phyloP scores from a whole-genome alignment of 75 land plant species.

The Cupressus sempervirens region DNA sequence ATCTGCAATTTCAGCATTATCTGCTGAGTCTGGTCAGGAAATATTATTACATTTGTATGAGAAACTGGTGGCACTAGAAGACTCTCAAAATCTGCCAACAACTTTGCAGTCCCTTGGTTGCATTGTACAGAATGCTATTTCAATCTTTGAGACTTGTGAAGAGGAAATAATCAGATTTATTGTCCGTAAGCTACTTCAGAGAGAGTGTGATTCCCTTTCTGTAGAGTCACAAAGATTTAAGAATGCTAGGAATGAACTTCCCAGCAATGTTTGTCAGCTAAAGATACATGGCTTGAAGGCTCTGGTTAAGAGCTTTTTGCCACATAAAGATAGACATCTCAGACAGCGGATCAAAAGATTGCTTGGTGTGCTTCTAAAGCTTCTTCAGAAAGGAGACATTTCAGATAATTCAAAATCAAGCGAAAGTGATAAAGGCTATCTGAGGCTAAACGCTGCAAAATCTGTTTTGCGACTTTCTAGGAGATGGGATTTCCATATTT shows the following conservation, averaged over 20 bases:
- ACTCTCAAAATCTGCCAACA: conserved; percentile 44
- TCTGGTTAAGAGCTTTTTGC: conserved; percentile 62
- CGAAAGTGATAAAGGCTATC: no score
- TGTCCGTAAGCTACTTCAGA: conserved; percentile 29
- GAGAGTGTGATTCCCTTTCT: no score
- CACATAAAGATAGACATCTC: conserved; percentile 27
- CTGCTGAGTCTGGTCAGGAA: conserved; percentile 19
- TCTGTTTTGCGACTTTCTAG: no score
- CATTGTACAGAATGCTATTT: conserved; percentile 39
- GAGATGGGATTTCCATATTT: no score
- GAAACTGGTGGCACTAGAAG: conserved; percentile 42
- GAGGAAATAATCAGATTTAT: conserved; percentile 41
- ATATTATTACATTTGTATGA: conserved; percentile 34
- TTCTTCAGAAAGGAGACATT: conserved; percentile 37
- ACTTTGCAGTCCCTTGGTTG: conserved; percentile 75
- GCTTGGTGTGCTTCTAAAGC: conserved; percentile 28
- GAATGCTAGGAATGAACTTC: no score
- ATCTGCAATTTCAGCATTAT: conserved; percentile 54
- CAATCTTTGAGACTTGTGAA: conserved; percentile 40
- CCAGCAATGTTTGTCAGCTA: no score
- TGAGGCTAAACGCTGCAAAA: no score
- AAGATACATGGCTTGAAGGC: conserved; percentile 77
- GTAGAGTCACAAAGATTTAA: no score
- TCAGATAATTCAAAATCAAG: conserved; percentile 22
- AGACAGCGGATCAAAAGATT: conserved; percentile 29